Base-by-base conservation (phyloP, 768 basidiomycete genomes). In the Termitomyces sp. region DNA sequence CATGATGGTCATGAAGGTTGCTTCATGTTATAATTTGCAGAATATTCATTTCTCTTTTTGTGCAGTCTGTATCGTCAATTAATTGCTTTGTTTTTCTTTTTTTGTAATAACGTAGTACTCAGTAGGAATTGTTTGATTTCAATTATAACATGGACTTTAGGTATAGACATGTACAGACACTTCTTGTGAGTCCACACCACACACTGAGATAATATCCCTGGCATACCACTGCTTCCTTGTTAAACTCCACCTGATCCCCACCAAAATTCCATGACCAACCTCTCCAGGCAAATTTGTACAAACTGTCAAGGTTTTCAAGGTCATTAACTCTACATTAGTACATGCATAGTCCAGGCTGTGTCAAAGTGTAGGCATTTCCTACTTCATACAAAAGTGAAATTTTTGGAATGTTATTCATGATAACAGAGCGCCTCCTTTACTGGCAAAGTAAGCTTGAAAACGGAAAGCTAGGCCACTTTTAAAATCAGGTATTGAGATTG, bases 191-290 rank as follows among this genome's bases (percentile, higher is more conserved):
- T 73, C 67, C 48, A 67, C 60, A 15, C 69, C 69, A 44, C 68
- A 71, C 12, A 58, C 60, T 37, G 45, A 47, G 16, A 72, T 60
- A 45, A 73, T 64, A 2, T 59, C 62, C 34, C 44, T 60, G 8
- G 66, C 69, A 45, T 61, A 61, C 5, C 41, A 62, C 65, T 2
- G 70, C 69, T 34, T 71, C 69, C 16, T 69, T 63, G 51, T 73
- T 66, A 28, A 69, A 69, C 2, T 62, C 61, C 22, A 72, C 53
- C 24, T 66, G 57, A 24, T 65, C 54, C 0, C 56, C 53, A 31
- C 60, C 64, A 26, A 63, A 65, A 48, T 66, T 64, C 71, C 69
- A 70, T 0, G 65, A 59, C 22, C n/a, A n/a, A n/a, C n/a, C n/a
- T n/a, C n/a, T n/a, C n/a, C n/a, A 22, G 51, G 29, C 53, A 28